Percentiles rank a stretch among this genome's conserved stretches.
These are phyloP conservation scores for Bretziella fagacearum DNA, from an alignment of 2,329 filamentous ascomycete species.

Conservation along the genomic window DNA sequence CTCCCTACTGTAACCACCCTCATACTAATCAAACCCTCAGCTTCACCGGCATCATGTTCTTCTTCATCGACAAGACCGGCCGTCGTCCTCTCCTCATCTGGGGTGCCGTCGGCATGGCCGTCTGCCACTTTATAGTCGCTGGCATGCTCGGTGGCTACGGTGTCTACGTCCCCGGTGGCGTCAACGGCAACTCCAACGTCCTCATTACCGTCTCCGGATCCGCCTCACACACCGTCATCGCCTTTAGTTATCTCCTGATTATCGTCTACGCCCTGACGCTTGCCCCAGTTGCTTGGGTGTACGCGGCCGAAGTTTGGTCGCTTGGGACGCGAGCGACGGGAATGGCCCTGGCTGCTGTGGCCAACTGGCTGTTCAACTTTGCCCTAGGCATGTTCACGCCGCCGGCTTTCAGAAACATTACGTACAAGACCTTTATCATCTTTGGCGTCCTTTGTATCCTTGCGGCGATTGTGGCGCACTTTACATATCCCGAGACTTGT, in stretches of 20 bases:
- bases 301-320: slow-evolving; percentile 47
- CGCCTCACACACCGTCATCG: slow-evolving; percentile 44
- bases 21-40: slow-evolving; percentile 30
- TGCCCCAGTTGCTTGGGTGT: slow-evolving; percentile 48
- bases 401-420: slow-evolving; percentile 24
- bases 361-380: slow-evolving; percentile 28
- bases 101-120: slow-evolving; percentile 49
- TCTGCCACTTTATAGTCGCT: slow-evolving; percentile 40
- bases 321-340: slow-evolving; percentile 42
- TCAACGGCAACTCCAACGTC: slow-evolving; percentile 27
- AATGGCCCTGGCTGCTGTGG: slow-evolving; percentile 38
- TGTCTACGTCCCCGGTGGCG: slow-evolving; percentile 24
- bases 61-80: slow-evolving; percentile 37
- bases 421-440: slow-evolving; percentile 22
- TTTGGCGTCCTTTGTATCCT: slow-evolving; percentile 28
- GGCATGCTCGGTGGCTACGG: slow-evolving; percentile 34
- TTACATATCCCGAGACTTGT: slow-evolving; percentile 26
- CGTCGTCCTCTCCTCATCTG: slow-evolving; percentile 47
- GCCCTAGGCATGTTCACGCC: slow-evolving; percentile 26
- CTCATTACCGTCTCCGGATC: slow-evolving; percentile 33
- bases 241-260: slow-evolving; percentile 47
- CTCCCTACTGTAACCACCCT: slow-evolving; percentile 23
- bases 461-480: slow-evolving; percentile 27
- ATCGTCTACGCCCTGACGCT: slow-evolving; percentile 47
- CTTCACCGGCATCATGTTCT: slow-evolving; percentile 21